Evolutionary conservation across 495 filamentous ascomycete species (phyloP).

Genomic region (Hypoxylon intermedium): DNA sequence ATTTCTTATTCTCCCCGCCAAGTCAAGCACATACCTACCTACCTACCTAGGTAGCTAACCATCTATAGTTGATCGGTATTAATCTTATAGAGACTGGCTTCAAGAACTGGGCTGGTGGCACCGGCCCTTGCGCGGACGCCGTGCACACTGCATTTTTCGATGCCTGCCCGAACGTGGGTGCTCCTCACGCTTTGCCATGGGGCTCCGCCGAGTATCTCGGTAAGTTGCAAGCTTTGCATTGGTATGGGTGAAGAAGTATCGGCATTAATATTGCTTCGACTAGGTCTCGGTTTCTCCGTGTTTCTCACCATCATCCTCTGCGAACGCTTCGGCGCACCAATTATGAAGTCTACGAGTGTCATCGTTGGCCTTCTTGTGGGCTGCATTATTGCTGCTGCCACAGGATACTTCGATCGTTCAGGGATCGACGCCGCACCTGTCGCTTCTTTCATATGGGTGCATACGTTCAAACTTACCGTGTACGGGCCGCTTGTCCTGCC

Average conservation of each 20-base stretch:
- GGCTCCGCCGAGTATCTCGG: slow-evolving; percentile 84
- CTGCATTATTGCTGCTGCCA: slow-evolving; percentile 85
- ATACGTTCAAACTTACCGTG: slow-evolving; percentile 80
- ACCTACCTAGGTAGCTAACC: too few species aligned
- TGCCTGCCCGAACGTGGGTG: slow-evolving; percentile 72
- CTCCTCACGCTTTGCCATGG: slow-evolving; percentile 86
- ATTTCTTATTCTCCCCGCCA: too few species aligned
- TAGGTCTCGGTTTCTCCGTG: slow-evolving; percentile 82
- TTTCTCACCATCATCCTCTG: slow-evolving; percentile 89
- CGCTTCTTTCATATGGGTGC: slow-evolving; percentile 87
- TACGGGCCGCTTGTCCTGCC: slow-evolving; percentile 88
- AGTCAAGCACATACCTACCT: too few species aligned
- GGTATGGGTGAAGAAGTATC: neutral
- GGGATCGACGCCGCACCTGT: slow-evolving; percentile 75
- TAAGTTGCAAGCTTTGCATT: slow-evolving; percentile 6
- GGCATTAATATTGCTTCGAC: neutral
- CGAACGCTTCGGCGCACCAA: slow-evolving; percentile 81
- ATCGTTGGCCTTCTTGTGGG: slow-evolving; percentile 82
- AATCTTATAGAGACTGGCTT: slow-evolving; percentile 78
- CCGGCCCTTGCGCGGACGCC: slow-evolving; percentile 64
- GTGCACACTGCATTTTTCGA: slow-evolving; percentile 63
- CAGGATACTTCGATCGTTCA: slow-evolving; percentile 78
- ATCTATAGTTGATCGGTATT: slow-evolving; percentile 63
- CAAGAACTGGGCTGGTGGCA: slow-evolving; percentile 84
- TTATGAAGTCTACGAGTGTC: slow-evolving; percentile 72